phyloP scores from a whole-genome alignment of 768 basidiomycete genomes.

The Kwoniella sp. region DNA sequence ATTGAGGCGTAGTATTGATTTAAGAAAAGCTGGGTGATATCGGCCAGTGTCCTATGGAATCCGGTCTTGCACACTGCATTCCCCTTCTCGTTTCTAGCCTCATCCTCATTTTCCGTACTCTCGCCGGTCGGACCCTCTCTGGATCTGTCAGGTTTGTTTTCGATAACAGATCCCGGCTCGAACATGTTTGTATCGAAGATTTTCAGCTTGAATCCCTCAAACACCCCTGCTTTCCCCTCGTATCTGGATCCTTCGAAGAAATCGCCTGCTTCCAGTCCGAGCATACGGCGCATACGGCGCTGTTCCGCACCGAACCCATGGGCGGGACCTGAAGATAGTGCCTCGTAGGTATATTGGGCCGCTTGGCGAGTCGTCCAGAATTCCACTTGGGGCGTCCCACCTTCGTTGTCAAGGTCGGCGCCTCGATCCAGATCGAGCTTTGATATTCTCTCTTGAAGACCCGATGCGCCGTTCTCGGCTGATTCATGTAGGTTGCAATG shows the following conservation, averaged over 20 bases:
- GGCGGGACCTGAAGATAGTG: slow-evolving; percentile 63
- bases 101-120: too few species aligned
- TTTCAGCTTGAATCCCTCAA: slow-evolving; percentile 28
- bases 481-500: too few species aligned
- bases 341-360: slow-evolving; percentile 69
- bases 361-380: slow-evolving; percentile 85
- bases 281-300: slow-evolving; percentile 36
- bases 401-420: not conserved
- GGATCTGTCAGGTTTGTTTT: not conserved
- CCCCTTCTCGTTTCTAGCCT: not conserved
- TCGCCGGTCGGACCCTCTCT: not conserved
- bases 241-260: slow-evolving; percentile 45
- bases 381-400: slow-evolving; percentile 55
- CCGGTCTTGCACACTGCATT: slow-evolving; percentile 2
- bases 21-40: slow-evolving; percentile 16
- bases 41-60: slow-evolving; percentile 17
- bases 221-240: slow-evolving; percentile 33
- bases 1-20: slow-evolving; percentile 11
- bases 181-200: slow-evolving; percentile 25
- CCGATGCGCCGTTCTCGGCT: not conserved
- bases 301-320: slow-evolving; percentile 74
- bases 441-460: not conserved
- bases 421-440: not conserved
- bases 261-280: slow-evolving; percentile 43
- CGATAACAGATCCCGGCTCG: not conserved